phyloP scores from a whole-genome alignment of 495 filamentous ascomycete genomes.

The Astrothelium subdiscretum region DNA sequence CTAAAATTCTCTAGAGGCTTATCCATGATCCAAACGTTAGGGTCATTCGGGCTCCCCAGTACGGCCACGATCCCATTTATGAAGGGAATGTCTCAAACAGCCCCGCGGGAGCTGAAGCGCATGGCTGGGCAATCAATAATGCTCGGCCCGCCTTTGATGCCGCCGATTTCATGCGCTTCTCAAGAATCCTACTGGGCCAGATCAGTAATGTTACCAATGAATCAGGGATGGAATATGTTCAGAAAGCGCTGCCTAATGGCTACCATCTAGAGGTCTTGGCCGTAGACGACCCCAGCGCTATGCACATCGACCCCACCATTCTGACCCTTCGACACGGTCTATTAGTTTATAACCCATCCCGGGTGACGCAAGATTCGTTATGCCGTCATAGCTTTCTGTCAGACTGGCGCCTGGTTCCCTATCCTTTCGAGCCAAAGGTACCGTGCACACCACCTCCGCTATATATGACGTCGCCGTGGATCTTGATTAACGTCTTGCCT shows the following conservation, averaged over 20 bases:
- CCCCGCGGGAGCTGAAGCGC: neutral
- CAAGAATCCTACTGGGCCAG: slow-evolving; percentile 17
- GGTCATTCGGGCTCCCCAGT: slow-evolving; percentile 11
- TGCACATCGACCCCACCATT: slow-evolving; percentile 25
- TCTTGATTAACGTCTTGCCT: slow-evolving; percentile 16
- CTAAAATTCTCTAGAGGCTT: slow-evolving; percentile 8
- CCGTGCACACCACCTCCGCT: slow-evolving; percentile 6
- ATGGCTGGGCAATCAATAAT: slow-evolving; percentile 23
- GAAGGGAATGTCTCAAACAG: neutral
- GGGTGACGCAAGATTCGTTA: slow-evolving; percentile 15
- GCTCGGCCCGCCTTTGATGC: slow-evolving; percentile 23
- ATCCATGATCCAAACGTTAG: slow-evolving; percentile 2
- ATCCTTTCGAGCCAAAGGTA: slow-evolving; percentile 10
- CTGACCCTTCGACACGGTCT: slow-evolving; percentile 16
- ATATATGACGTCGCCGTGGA: slow-evolving; percentile 17
- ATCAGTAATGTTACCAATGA: slow-evolving; percentile 22
- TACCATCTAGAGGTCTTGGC: slow-evolving; percentile 20
- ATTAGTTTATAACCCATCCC: slow-evolving; percentile 15
- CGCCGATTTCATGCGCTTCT: slow-evolving; percentile 26
- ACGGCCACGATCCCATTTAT: slow-evolving; percentile 2
- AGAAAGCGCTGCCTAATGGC: slow-evolving; percentile 6
- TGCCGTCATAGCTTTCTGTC: slow-evolving; percentile 9
- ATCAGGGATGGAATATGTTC: slow-evolving; percentile 21
- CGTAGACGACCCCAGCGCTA: slow-evolving; percentile 14
- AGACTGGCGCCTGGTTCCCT: slow-evolving; percentile 18